Evolutionary conservation across 371 early-diverging fungal genomes (phyloP), one percentile per base, ranked within the genome.

Genomic region (Choanephora cucurbitarum): DNA sequence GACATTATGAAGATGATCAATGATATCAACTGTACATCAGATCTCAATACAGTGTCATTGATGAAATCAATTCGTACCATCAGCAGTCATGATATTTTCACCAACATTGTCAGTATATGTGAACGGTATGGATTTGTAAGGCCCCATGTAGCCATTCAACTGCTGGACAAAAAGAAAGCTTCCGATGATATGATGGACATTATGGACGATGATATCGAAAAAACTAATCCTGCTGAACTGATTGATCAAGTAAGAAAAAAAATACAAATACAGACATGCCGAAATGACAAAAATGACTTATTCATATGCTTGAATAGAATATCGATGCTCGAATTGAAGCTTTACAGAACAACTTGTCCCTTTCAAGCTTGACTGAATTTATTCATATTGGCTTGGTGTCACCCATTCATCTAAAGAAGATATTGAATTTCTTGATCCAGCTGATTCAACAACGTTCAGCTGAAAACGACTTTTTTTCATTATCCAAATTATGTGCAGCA

Each of bases 1-100:
- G 73, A 70, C 44, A 55, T 77, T 3, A 77, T 77, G 77, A 67
- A 66, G 32, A 52, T 77, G 54, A 66, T 77, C 32, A 70, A 77
- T 41, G 70, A 67, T 23, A 70, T 62, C 41, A 61, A 52, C 14
- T 63, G 63, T 18, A 43, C 68, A 0, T 48, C 58, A 5, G 70
- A 77, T 21, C 28, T 68, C 9, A 73, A 66, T 51, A 58, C 62
- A 10, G 57, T 69, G 2, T 56, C 52, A 0, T 52, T 78, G 2
- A 64, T 58, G 1, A 72, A 72, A 18, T 65, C 75, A 0, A 57
- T 78, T 17, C 64, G 66, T 9, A 21, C 60, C 9, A 56, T 67
- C 9, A 64, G 67, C 9, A 63, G 47, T 18, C 64, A 75, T 34
- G 69, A 70, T 17, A 66, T 78, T 1, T 75, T 75, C 22, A 62